Conservation (phyloP, 495 filamentous ascomycete genomes). For the Apiosordaria backusii region DNA sequence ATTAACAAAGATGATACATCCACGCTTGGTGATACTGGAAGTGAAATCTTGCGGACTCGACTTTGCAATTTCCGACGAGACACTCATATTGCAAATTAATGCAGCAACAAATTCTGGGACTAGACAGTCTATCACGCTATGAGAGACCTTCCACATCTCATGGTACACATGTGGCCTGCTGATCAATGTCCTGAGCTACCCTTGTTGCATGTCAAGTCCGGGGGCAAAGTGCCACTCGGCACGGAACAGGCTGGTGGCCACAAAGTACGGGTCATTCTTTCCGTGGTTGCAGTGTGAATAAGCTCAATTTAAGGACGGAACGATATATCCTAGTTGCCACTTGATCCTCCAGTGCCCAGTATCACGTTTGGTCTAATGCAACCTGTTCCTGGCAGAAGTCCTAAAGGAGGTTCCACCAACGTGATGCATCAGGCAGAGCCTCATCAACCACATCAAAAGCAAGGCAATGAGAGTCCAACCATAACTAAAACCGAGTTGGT, state of each 20-base stretch:
- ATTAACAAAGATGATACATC: neutral
- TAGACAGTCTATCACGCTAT: too few relatives aligned
- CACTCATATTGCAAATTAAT: neutral
- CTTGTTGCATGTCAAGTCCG: neutral
- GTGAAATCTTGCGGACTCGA: neutral
- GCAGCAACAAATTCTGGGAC: neutral
- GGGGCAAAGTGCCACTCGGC: neutral
- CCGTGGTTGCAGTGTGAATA: neutral
- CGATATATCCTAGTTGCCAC: neutral
- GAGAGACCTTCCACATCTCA: neutral
- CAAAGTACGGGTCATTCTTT: neutral
- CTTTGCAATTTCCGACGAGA: neutral
- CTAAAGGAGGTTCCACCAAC: neutral
- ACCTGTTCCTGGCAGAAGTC: neutral
- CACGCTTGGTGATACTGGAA: neutral
- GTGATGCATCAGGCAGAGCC: neutral
- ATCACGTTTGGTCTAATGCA: neutral
- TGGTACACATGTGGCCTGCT: neutral
- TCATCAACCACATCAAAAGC: neutral
- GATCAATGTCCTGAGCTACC: neutral
- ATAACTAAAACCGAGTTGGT: neutral
- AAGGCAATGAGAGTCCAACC: neutral
- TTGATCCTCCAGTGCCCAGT: neutral
- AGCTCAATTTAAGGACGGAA: neutral
- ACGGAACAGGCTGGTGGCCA: neutral